These are phyloP conservation scores for Nitzschia putrida DNA, from an alignment of 108 stramenopile species.

Conservation along the genomic window DNA sequence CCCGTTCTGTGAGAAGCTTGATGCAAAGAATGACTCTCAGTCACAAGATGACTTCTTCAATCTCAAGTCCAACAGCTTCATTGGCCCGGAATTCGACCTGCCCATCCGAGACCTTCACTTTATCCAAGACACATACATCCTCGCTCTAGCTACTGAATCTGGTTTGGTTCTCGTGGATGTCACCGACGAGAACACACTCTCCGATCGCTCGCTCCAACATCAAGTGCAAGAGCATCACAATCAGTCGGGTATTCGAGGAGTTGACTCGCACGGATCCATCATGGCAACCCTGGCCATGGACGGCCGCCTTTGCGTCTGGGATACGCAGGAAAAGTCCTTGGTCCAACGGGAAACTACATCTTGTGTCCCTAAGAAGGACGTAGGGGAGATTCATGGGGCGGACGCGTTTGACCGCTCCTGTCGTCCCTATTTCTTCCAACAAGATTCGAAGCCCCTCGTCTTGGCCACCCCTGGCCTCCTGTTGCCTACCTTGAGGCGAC, in stretches of 20 bases:
- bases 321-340: constrained; percentile 44
- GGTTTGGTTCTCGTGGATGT: constrained; percentile 58
- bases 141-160: constrained; percentile 67
- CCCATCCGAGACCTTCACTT: constrained; percentile 66
- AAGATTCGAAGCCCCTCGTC: background rate
- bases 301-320: constrained; percentile 62
- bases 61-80: constrained; percentile 10
- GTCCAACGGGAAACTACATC: constrained; percentile 27
- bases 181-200: constrained; percentile 23
- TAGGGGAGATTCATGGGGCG: constrained; percentile 55
- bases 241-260: constrained; percentile 51
- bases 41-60: constrained; percentile 11
- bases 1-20: constrained; percentile 32
- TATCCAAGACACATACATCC: constrained; percentile 42
- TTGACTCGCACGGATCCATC: constrained; percentile 19
- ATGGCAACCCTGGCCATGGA: constrained; percentile 66
- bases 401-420: constrained; percentile 64
- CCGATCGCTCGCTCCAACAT: constrained; percentile 32
- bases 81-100: constrained; percentile 54
- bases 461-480: constrained; percentile 34
- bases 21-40: constrained; percentile 19
- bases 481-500: constrained; percentile 15
- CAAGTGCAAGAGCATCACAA: constrained; percentile 44
- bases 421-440: constrained; percentile 16
- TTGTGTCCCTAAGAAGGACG: constrained; percentile 48